Base-by-base conservation (phyloP, 352 stramenopile species). In the Albugo laibachii region DNA sequence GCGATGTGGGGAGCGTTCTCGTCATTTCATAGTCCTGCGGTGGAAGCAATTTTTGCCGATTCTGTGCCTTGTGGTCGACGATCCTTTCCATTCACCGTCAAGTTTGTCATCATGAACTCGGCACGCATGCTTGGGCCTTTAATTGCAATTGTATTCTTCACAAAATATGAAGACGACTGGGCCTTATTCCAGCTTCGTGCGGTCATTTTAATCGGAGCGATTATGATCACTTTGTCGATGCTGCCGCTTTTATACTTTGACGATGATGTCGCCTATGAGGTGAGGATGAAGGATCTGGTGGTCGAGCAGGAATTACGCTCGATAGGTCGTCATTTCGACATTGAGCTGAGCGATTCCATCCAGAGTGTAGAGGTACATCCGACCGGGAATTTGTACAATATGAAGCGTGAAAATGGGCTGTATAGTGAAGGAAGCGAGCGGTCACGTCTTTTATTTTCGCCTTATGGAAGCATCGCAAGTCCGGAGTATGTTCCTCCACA, bases 21-120 rank as follows among this genome's bases (percentile, higher is more conserved):
- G 16, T 76, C 80, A 4, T 64, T 92, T 39, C 67, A 82, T 34
- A 74, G 73, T 50, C 78, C 81, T 2, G 63, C 74, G 0, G 60
- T 81, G 47, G 74, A 91, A 39, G 80, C 83, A 1, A 52, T 94
- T 0, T 91, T 93, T 43, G 76, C 78, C 8, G 81, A 94, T 52
- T 92, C 78, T 0, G 64, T 92, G 24, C 68, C 69, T 8, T 40
- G 65, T 1, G 72, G 75, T 0, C 58, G 81, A 49, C 58, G 81
- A 27, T 86, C 71, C 1, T 56, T 70, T 10, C 79, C 72, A 14
- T 92, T 92, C 58, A 92, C 63, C 13, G 50, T 84, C 40, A 80
- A 83, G 49, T 65, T 79, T 48, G 55, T 74, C 14, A 57, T 88
- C 27, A 61, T 63, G 19, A 82, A 83, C 47, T 31, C 55, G 0